phyloP scores from a whole-genome alignment of 768 basidiomycete species.

The Pulveroboletus frians region DNA sequence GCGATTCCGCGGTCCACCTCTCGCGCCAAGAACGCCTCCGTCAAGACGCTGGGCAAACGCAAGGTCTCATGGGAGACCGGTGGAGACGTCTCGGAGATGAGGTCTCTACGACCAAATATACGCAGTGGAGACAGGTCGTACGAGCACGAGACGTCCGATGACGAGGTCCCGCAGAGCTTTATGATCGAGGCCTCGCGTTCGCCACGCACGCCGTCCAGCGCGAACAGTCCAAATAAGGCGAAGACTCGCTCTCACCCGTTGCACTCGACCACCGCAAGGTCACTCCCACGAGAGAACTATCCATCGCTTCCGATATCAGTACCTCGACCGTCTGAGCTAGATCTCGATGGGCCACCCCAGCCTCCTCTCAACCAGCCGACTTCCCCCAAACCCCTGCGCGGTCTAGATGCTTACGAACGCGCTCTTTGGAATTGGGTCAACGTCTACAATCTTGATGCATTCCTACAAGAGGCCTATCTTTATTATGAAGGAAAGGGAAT shows the following conservation, averaged over 20 bases:
- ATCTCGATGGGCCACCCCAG: conserved; percentile 32
- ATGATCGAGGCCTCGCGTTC: conserved; percentile 65
- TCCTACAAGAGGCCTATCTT: conserved; percentile 89
- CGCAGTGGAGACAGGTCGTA: conserved; percentile 59
- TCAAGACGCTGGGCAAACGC: conserved; percentile 43
- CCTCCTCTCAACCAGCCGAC: conserved; percentile 18
- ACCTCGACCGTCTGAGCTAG: conserved; percentile 62
- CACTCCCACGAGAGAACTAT: conserved; percentile 35
- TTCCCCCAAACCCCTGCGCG: conserved; percentile 49
- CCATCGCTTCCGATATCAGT: conserved; percentile 40
- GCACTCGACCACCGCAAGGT: conserved; percentile 44
- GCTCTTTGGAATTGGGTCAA: conserved; percentile 99
- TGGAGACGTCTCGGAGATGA: conserved; percentile 50
- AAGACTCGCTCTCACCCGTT: conserved; percentile 47
- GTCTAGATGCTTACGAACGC: conserved; percentile 79
- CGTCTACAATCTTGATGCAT: conserved; percentile 93
- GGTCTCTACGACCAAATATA: conserved; percentile 63
- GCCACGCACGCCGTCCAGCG: conserved; percentile 34
- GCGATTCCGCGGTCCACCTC: conserved; percentile 32
- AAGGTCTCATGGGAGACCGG: conserved; percentile 57
- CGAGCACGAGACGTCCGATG: conserved; percentile 63
- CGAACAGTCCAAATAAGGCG: conserved; percentile 28
- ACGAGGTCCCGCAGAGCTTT: conserved; percentile 81
- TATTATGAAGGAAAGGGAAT: conserved; percentile 98
- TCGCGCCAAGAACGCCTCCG: conserved; percentile 24